Evolutionary conservation across 2,329 filamentous ascomycete species (phyloP), one percentile per base, ranked within the genome.

Genomic region (Colletotrichum nymphaeae): DNA sequence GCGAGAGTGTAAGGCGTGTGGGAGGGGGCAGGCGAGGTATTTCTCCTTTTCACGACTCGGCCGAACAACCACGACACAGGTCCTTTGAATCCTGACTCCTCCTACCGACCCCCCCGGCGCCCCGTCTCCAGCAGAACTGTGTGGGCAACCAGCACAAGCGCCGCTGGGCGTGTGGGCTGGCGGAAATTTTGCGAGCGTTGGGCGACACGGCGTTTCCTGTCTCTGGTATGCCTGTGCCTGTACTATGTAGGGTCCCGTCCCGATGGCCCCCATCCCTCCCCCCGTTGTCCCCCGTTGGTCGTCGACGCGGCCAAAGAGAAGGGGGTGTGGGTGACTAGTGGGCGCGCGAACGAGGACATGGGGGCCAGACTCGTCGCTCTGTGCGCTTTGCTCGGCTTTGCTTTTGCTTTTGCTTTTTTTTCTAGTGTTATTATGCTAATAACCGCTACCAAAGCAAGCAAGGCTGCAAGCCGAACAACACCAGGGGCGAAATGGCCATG

Each of bases 21-120:
- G 58, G 60, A 58, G 63, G 63, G 71, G 69, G 58, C 37, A 49
- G 72, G 63, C 71, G 69, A 67, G 72, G 72, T 68, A 74, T 74
- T 73, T 68, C 72, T 74, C 69, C 53, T 74, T 74, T 72, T 67
- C 42, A 46, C 30, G 35, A 64, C n/a, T 55, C 57, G 52, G 49
- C 69, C 68, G 63, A 58, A 56, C n/a, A 35, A 59, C 58, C 37
- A 57, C 59, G 30, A 63, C 28, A 42, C 37, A 42, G 37, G 37
- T 32, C 49, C 37, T 42, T 19, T 35, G 32, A 42, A 16, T 42
- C 37, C 37, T 42, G 35, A 26, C 42, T 19, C 28, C 42, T 52
- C 16, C 42, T 42, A 63, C 24, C 26, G 28, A n/a, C 52, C 24
- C 24, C 52, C 52, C 49, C 26, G 9, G n/a, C n/a, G n/a, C 52